Conservation (phyloP, 2,329 filamentous ascomycete species). For the Macroventuria anomochaeta region DNA sequence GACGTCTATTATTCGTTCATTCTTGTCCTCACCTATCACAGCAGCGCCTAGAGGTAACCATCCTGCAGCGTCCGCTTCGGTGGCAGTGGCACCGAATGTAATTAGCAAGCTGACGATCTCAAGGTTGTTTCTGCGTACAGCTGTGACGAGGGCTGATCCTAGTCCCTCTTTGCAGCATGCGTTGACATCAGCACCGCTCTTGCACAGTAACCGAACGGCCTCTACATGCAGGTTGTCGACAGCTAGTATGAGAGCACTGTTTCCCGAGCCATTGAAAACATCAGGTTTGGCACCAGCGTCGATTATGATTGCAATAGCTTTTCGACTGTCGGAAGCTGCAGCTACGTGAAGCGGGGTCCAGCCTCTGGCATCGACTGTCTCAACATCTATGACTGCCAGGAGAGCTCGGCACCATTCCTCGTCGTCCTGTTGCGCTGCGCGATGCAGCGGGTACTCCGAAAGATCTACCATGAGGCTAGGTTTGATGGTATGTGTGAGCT, state of each 20-base stretch:
- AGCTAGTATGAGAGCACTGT: not conserved
- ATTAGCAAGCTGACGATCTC: not conserved
- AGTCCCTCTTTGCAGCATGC: not conserved
- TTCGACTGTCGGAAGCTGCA: not conserved
- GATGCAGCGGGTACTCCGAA: not conserved
- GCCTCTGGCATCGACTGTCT: not conserved
- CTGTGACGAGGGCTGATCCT: not conserved
- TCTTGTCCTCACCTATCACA: not conserved
- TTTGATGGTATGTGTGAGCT: not conserved
- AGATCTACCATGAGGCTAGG: not conserved
- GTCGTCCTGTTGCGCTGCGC: not conserved
- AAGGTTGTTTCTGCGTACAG: not conserved
- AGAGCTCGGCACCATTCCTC: not conserved
- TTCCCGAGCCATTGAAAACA: not conserved
- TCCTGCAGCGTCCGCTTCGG: not conserved
- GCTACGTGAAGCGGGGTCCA: not conserved
- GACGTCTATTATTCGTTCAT: not conserved
- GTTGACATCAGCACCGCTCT: not conserved
- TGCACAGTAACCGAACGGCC: not conserved
- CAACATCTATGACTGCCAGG: not conserved
- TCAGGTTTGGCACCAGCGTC: not conserved
- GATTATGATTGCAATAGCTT: not conserved
- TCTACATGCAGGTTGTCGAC: not conserved
- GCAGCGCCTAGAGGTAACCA: not conserved
- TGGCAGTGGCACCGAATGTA: not conserved